These are phyloP conservation scores for Linum trigynum DNA, from an alignment of 345 rosid species.

Conservation along the genomic window DNA sequence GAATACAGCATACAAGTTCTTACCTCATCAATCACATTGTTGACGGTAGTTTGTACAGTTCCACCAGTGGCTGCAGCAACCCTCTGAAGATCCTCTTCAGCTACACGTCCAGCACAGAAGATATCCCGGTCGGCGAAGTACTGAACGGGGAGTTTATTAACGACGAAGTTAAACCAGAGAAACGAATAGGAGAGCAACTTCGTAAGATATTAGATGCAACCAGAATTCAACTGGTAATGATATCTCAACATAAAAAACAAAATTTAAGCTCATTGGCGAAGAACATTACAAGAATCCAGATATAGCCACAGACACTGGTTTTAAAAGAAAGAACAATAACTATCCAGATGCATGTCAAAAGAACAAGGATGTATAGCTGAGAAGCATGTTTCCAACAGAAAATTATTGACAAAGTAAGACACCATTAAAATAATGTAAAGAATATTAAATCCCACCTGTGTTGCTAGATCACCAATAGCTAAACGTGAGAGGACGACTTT, in stretches of 20 bases:
- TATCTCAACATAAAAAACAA: too few species aligned
- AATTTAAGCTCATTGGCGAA: too few species aligned
- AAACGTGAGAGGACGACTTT: constrained; percentile 93
- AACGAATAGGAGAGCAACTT: neutral
- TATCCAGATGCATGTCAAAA: too few species aligned
- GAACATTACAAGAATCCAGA: too few species aligned
- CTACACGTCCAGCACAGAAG: constrained; percentile 98
- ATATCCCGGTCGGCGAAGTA: constrained; percentile 98
- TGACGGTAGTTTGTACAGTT: constrained; percentile 90
- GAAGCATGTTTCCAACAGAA: too few species aligned
- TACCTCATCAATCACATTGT: constrained; percentile 86
- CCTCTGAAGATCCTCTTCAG: constrained; percentile 86
- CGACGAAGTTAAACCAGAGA: neutral
- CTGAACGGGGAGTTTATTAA: constrained; percentile 24
- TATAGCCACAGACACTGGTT: too few species aligned
- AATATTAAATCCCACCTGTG: constrained; percentile 50
- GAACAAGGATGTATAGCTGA: too few species aligned
- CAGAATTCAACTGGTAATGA: neutral
- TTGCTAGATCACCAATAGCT: constrained; percentile 97
- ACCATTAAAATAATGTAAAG: neutral
- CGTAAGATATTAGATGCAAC: neutral
- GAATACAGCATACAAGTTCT: neutral
- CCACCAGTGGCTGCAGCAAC: constrained; percentile 99
- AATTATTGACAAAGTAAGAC: too few species aligned
- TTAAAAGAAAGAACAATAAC: too few species aligned